phyloP scores from a whole-genome alignment of 805 yeast species.

The Candida krabiensis region DNA sequence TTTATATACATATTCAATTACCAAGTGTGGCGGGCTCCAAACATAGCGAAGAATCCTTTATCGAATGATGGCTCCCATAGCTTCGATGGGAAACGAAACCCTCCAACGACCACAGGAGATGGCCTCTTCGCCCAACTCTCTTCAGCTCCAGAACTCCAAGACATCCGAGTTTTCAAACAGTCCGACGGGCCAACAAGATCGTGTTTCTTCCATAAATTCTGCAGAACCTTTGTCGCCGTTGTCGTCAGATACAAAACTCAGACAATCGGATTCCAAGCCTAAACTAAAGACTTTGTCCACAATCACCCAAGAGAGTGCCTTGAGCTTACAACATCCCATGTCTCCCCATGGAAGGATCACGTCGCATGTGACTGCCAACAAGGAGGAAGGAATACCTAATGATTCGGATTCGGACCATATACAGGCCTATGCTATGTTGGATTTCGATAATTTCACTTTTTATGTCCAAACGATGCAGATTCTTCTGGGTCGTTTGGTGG shows the following conservation, averaged over 20 bases:
- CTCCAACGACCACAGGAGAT: neutral
- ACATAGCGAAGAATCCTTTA: no score
- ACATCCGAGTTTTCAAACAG: neutral
- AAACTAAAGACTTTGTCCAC: conserved; percentile 1
- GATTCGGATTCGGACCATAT: conserved; percentile 33
- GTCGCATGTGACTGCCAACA: conserved; percentile 19
- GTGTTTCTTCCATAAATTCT: no score
- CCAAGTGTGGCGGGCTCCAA: no score
- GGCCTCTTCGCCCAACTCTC: neutral
- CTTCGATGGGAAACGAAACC: neutral
- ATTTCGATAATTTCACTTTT: conserved; percentile 89
- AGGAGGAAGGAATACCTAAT: conserved; percentile 23
- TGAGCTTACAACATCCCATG: conserved; percentile 17
- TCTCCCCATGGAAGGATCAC: conserved; percentile 39
- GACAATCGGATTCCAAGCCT: neutral
- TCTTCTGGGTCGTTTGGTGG: conserved; percentile 85
- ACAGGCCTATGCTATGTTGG: conserved; percentile 72
- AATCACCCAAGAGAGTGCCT: conserved; percentile 13
- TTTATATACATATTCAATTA: no score
- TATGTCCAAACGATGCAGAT: conserved; percentile 96
- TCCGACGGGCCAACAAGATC: neutral
- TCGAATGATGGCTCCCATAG: neutral
- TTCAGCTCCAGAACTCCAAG: neutral
- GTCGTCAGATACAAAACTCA: neutral
- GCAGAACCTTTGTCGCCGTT: conserved; percentile 1